Evolutionary conservation across 805 yeast genomes (phyloP), one percentile per base, ranked within the genome.

Genomic region (Suhomyces prunicola): DNA sequence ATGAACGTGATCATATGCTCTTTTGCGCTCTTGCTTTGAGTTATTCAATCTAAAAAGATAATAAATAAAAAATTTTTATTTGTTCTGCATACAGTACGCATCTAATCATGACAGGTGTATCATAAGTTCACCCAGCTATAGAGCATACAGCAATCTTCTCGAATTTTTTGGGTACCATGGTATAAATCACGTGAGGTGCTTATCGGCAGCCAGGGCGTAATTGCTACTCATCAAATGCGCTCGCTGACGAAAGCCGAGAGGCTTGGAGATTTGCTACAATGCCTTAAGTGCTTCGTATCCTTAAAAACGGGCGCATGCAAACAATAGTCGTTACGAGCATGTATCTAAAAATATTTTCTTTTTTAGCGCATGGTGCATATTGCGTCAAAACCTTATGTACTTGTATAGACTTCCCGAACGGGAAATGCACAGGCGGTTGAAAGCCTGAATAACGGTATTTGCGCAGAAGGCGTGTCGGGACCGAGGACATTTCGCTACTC

Each of bases 261-360:
- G 33, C 33, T 12, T 29, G 33, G n/a, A 10, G 12, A 29, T 29
- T 13, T 29, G 6, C 33, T 10, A 29, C 33, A 29, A 10, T 29
- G 12, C n/a, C n/a, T 12, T n/a, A 12, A 29, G n/a, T 29, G 33
- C 33, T 29, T 29, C 33, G 33, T 12, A 5, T 5, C 12, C 33
- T 29, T 17, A 23, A 24, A 23, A 19, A 42, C 8, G 17, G 24
- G 15, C 29, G 19, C 31, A 22, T n/a, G 15, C 17, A 39, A 44
- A 44, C n/a, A 13, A 27, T n/a, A 3, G 7, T 19, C 48, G 48
- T 46, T 46, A 46, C 29, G 48, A 46, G 48, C 39, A 46, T 46
- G 9, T 44, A 27, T 27, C 15, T 31, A 33, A 35, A 31, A 46
- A 33, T 46, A 36, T 23, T 19, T 19, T 31, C 31, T 3, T 8